Percentiles rank a stretch among this genome's conserved stretches.
Evolutionary conservation across 1,139 yeast genomes (phyloP).

Genomic region (Zygosaccharomyces sapae): DNA sequence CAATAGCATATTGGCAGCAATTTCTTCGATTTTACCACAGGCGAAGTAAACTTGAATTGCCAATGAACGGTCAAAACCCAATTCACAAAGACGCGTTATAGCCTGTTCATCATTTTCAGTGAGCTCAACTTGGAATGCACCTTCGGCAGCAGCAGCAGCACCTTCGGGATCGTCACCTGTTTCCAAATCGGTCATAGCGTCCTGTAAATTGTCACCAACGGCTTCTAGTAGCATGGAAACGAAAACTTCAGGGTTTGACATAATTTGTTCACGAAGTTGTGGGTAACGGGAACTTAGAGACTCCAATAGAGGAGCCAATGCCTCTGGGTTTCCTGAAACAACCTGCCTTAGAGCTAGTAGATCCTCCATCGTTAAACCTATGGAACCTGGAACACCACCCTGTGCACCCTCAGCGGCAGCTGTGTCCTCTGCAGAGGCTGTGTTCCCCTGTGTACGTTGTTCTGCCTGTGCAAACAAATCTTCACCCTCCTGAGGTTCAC

Average conservation of each 20-base stretch:
- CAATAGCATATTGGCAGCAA: conserved; percentile 85
- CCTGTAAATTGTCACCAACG: conserved; percentile 42
- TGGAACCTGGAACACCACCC: conserved; percentile 32
- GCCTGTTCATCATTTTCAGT: conserved; percentile 87
- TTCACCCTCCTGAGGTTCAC: conserved; percentile 39
- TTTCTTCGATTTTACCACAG: conserved; percentile 95
- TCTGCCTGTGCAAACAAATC: conserved; percentile 71
- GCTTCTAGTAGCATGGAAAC: conserved; percentile 66
- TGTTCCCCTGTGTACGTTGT: conserved; percentile 46
- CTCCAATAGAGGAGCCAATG: conserved; percentile 78
- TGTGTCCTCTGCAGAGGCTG: conserved; percentile 24
- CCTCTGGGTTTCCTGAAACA: conserved; percentile 82
- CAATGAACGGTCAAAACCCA: conserved; percentile 84
- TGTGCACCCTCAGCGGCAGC: conserved; percentile 37
- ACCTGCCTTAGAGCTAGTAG: conserved; percentile 70
- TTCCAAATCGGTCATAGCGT: conserved; percentile 23
- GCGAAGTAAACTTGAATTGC: conserved; percentile 96
- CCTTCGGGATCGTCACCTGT: conserved; percentile 14
- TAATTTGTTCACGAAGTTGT: conserved; percentile 75
- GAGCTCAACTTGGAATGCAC: conserved; percentile 49
- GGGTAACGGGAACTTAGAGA: conserved; percentile 84
- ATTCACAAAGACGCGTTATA: conserved; percentile 77
- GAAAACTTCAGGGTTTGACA: conserved; percentile 83
- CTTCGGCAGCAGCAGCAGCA: conserved; percentile 16
- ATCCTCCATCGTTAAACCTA: conserved; percentile 43